phyloP scores from a whole-genome alignment of 768 basidiomycete species.

The Grammothele lineata region DNA sequence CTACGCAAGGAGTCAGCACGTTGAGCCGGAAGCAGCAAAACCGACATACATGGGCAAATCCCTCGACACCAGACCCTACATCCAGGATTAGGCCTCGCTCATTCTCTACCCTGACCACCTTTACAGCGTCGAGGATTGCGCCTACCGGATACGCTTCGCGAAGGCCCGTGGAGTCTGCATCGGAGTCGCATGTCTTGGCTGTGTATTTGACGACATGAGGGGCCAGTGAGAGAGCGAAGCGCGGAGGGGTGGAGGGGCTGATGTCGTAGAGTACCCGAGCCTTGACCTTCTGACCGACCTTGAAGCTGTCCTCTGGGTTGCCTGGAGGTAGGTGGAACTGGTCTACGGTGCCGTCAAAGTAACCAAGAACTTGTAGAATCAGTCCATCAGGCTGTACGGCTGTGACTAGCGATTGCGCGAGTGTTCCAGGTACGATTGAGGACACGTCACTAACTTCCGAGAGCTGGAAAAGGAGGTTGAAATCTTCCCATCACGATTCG shows the following conservation, averaged over 20 bases:
- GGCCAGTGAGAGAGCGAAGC: constrained; percentile 75
- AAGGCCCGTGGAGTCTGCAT: constrained; percentile 31
- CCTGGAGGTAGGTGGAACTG: constrained; percentile 64
- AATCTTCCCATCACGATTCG: too few relatives aligned
- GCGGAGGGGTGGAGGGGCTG: constrained; percentile 62
- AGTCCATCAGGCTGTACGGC: constrained; percentile 69
- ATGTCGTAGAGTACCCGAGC: constrained; percentile 83
- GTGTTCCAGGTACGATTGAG: constrained; percentile 81
- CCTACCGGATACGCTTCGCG: constrained; percentile 71
- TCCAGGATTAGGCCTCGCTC: constrained; percentile 81
- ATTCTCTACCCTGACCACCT: constrained; percentile 66
- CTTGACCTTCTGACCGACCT: constrained; percentile 73
- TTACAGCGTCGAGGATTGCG: constrained; percentile 62
- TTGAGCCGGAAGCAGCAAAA: too few relatives aligned
- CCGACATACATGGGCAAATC: constrained; percentile 79
- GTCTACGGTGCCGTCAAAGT: constrained; percentile 89
- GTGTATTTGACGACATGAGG: constrained; percentile 65
- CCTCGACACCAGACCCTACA: constrained; percentile 58
- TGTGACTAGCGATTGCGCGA: constrained; percentile 82
- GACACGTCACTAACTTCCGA: constrained; percentile 74
- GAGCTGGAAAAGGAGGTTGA: constrained; percentile 31
- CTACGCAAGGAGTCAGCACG: constrained; percentile 34
- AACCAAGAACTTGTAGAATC: constrained; percentile 85
- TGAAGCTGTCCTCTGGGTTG: constrained; percentile 40
- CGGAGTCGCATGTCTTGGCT: constrained; percentile 26